These are phyloP conservation scores for Begonia masoniana DNA, from an alignment of 306 rosid species.

Conservation along the genomic window DNA sequence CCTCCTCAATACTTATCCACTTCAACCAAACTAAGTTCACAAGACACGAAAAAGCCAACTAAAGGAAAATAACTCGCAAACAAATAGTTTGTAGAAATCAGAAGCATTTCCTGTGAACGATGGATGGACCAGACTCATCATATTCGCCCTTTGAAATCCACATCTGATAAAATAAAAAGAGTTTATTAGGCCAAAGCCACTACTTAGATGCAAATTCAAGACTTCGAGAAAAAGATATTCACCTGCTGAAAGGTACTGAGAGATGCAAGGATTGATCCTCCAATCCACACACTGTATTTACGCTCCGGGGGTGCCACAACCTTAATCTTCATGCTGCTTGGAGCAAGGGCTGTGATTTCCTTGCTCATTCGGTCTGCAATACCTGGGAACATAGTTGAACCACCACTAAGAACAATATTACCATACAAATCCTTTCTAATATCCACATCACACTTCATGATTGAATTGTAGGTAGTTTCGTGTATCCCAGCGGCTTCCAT, in stretches of 20 bases:
- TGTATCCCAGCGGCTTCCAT: conserved; percentile 71
- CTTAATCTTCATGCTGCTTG: conserved; percentile 78
- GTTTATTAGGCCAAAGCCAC: not conserved
- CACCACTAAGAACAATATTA: conserved; percentile 65
- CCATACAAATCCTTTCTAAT: conserved; percentile 67
- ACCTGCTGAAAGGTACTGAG: conserved; percentile 74
- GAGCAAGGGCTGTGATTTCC: conserved; percentile 67
- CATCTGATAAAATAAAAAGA: conserved; percentile 30
- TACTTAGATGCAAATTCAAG: not conserved
- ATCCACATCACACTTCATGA: conserved; percentile 75
- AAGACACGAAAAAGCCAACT: conserved; percentile 19
- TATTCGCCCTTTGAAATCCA: conserved; percentile 70
- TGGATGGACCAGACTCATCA: conserved; percentile 68
- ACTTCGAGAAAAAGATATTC: not conserved
- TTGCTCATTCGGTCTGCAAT: conserved; percentile 76
- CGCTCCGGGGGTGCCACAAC: conserved; percentile 75
- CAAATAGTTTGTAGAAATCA: conserved; percentile 9
- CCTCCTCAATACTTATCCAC: conserved; percentile 4
- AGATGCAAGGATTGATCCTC: conserved; percentile 71
- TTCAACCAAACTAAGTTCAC: conserved; percentile 13
- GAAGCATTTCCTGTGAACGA: conserved; percentile 70
- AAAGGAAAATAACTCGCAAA: not conserved
- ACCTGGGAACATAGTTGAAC: conserved; percentile 66
- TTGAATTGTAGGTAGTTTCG: conserved; percentile 63
- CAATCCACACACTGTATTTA: conserved; percentile 74